Evolutionary conservation across 192 early-diverging fungal species (phyloP).

Genomic region (Mortierella alpina): DNA sequence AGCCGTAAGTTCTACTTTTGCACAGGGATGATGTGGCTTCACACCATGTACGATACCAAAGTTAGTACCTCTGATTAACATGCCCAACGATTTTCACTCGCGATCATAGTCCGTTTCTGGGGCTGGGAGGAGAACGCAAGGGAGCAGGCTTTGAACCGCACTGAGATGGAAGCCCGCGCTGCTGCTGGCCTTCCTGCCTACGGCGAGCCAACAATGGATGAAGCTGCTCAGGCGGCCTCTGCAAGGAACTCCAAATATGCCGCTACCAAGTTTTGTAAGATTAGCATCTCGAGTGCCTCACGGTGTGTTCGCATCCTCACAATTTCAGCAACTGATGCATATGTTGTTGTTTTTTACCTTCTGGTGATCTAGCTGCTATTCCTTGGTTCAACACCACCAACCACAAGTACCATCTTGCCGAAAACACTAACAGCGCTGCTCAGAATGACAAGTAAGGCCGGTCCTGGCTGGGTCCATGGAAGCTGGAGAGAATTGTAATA

Average conservation of each 20-base stretch:
- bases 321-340: not conserved
- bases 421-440: slow-evolving; percentile 32
- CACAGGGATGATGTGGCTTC: not conserved
- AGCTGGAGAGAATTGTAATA: no score
- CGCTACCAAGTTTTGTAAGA: slow-evolving; percentile 71
- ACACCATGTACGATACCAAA: no score
- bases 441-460: slow-evolving; percentile 30
- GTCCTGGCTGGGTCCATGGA: not conserved
- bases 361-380: slow-evolving; percentile 57
- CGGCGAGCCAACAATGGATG: slow-evolving; percentile 65
- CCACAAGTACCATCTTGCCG: slow-evolving; percentile 78
- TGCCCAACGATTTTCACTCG: not conserved
- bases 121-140: slow-evolving; percentile 89
- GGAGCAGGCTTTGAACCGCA: slow-evolving; percentile 78
- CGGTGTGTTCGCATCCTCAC: no score
- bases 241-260: slow-evolving; percentile 77
- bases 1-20: slow-evolving; percentile 68
- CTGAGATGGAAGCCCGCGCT: slow-evolving; percentile 70
- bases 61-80: no score
- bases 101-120: slow-evolving; percentile 84
- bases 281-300: not conserved
- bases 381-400: slow-evolving; percentile 85
- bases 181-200: slow-evolving; percentile 76
- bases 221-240: slow-evolving; percentile 68
- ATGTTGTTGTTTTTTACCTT: not conserved